Conservation (phyloP, 495 filamentous ascomycete genomes). For the Lineolata rhizophorae region DNA sequence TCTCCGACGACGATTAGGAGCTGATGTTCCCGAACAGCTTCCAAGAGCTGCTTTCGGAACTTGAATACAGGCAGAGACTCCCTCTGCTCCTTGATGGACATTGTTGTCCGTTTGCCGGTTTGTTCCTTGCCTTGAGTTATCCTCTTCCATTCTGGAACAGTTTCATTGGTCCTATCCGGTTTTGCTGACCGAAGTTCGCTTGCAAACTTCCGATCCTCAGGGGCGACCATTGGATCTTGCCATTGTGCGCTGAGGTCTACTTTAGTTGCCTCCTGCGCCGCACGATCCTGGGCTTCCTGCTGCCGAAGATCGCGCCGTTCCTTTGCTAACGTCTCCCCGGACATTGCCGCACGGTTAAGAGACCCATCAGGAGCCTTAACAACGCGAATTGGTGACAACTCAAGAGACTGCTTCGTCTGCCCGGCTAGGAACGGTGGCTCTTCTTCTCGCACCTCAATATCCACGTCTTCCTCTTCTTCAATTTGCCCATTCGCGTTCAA, state of each 20-base stretch:
- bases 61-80: slow-evolving; percentile 80
- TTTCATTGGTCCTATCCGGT: slow-evolving; percentile 35
- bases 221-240: slow-evolving; percentile 86
- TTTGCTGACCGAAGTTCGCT: slow-evolving; percentile 41
- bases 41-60: slow-evolving; percentile 69
- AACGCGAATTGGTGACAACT: slow-evolving; percentile 84
- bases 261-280: slow-evolving; percentile 52
- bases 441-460: slow-evolving; percentile 91
- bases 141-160: slow-evolving; percentile 82
- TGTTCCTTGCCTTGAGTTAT: slow-evolving; percentile 65
- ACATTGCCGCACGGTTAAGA: slow-evolving; percentile 85
- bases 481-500: slow-evolving; percentile 69
- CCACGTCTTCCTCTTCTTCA: slow-evolving; percentile 89
- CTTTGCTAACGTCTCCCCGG: slow-evolving; percentile 72
- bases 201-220: slow-evolving; percentile 70
- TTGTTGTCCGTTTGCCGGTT: slow-evolving; percentile 65
- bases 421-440: slow-evolving; percentile 92
- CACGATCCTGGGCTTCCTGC: slow-evolving; percentile 67
- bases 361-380: slow-evolving; percentile 95
- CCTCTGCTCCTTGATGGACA: slow-evolving; percentile 90
- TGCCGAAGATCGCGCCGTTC: slow-evolving; percentile 77
- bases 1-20: slow-evolving; percentile 91
- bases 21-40: slow-evolving; percentile 75
- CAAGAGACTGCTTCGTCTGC: slow-evolving; percentile 87
- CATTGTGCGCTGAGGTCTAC: slow-evolving; percentile 82